phyloP scores from a whole-genome alignment of 2,329 filamentous ascomycete genomes.

The Proliferodiscus dingleyae region DNA sequence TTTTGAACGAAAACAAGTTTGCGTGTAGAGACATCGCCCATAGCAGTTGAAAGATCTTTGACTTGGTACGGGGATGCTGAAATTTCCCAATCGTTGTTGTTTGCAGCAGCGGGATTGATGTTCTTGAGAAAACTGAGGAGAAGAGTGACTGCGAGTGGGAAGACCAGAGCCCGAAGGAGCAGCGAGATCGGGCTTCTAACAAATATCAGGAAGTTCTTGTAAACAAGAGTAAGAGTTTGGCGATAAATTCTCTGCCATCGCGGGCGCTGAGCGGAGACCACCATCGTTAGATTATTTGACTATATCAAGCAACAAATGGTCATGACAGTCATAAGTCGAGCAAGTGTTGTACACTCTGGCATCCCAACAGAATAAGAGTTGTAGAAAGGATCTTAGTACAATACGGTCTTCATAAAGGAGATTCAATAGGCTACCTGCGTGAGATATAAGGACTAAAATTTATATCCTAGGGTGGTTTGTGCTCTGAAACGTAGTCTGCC shows the following conservation, averaged over 20 bases:
- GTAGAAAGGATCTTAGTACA: neutral
- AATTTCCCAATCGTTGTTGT: conserved; percentile 14
- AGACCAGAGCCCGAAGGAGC: conserved; percentile 18
- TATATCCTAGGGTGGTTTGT: neutral
- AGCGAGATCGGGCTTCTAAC: conserved; percentile 21
- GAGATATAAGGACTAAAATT: neutral
- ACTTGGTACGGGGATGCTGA: conserved; percentile 15
- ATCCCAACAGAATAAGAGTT: neutral
- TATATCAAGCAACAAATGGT: neutral
- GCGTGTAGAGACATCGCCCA: conserved; percentile 5
- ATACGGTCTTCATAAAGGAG: neutral
- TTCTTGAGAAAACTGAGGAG: conserved; percentile 20
- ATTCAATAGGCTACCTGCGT: neutral
- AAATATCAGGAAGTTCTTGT: conserved; percentile 27
- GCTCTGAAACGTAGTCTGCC: neutral
- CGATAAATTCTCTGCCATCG: conserved; percentile 22
- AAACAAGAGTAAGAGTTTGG: conserved; percentile 21
- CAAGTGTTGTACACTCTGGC: neutral
- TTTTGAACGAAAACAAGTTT: conserved; percentile 25
- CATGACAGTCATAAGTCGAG: neutral
- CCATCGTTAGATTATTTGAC: conserved; percentile 5
- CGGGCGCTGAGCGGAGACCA: conserved; percentile 7
- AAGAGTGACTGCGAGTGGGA: conserved; percentile 22
- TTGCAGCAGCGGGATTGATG: conserved; percentile 3
- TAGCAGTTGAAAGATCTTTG: conserved; percentile 16